phyloP scores from a whole-genome alignment of 2,329 filamentous ascomycete species.

The Ceratocystis colombiana region DNA sequence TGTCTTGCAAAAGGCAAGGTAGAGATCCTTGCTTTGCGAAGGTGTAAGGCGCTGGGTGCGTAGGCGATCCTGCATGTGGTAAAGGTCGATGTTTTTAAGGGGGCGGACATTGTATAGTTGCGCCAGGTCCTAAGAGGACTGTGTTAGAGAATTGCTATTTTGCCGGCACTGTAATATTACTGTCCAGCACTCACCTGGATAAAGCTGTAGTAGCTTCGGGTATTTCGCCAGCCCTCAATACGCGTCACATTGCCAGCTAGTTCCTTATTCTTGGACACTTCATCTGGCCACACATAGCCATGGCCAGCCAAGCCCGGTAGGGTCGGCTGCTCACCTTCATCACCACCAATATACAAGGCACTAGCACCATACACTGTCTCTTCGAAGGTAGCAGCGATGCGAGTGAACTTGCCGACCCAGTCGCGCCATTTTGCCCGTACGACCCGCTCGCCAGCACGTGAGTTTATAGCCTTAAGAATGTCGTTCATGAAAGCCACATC shows the following conservation, averaged over 20 bases:
- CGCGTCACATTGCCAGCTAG: slow-evolving; percentile 82
- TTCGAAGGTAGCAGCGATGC: slow-evolving; percentile 87
- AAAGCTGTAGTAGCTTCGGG: slow-evolving; percentile 88
- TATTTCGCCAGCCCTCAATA: slow-evolving; percentile 95
- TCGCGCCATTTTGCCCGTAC: slow-evolving; percentile 87
- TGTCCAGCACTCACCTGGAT: slow-evolving; percentile 54
- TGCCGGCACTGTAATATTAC: slow-evolving; percentile 28
- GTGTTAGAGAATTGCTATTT: background rate
- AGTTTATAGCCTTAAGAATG: slow-evolving; percentile 70
- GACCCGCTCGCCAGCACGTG: slow-evolving; percentile 78
- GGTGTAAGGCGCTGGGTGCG: slow-evolving; percentile 69
- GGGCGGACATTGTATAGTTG: slow-evolving; percentile 55
- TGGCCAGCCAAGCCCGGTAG: slow-evolving; percentile 60
- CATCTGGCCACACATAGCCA: slow-evolving; percentile 90
- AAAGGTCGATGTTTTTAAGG: slow-evolving; percentile 71
- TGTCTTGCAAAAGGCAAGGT: slow-evolving; percentile 64
- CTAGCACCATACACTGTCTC: slow-evolving; percentile 91
- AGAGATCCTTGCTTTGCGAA: slow-evolving; percentile 70
- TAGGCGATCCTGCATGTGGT: slow-evolving; percentile 86
- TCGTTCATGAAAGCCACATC: slow-evolving; percentile 84
- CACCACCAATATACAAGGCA: slow-evolving; percentile 72
- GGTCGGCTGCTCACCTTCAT: slow-evolving; percentile 53
- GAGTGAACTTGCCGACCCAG: slow-evolving; percentile 89
- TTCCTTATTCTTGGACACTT: slow-evolving; percentile 68
- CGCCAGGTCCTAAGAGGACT: slow-evolving; percentile 46